Base-by-base conservation (phyloP, 139 green algal genomes). In the Gonium pectorale region DNA sequence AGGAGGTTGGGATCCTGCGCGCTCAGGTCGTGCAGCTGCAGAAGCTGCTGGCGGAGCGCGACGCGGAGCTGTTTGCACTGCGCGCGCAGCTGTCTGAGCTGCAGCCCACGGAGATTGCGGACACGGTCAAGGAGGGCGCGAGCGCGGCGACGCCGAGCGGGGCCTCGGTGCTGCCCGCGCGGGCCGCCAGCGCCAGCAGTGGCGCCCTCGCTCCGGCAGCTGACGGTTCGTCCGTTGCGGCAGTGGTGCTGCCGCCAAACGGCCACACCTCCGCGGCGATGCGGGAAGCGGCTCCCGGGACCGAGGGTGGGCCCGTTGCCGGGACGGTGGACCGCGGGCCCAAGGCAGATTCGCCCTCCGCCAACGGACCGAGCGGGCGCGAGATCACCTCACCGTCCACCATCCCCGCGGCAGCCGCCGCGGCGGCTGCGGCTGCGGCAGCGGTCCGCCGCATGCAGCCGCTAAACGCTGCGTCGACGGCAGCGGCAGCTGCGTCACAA, bases 11-110 rank as follows among this genome's bases (percentile, higher is more conserved):
- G 0, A 54, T 43, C 56, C 67, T 91, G 67, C 81, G 78, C 1
- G 38, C 33, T 38, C 75, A 80, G 35, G 77, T 92, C 37, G 15
- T 33, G 49, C 38, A 69, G 67, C 77, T 93, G 81, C 73, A 90
- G 69, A 35, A 63, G 59, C 49, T 41, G 69, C 73, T 94, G 33
- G 75, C 68, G 37, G 90, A 90, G 59, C 79, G 82, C 1, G 88
- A 92, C 54, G 71, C 79, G 0, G 85, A 92, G 80, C 33, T 94
- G 2, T 54, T 44, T 7, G 67, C 71, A n/a, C 86, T 92, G 73
- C 77, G 80, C 40, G 85, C 60, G 38, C 87, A 90, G 77, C 31
- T 91, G 27, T 24, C 49, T 29, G 87, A 90, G 51, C 62, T 88
- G 79, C 79, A 85, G 64, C 64, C 43, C 4, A 62, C 64, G 21